Evolutionary conservation across 2,329 filamentous ascomycete genomes (phyloP), one percentile per base, ranked within the genome.

Genomic region (Sordariomycetes sp.): DNA sequence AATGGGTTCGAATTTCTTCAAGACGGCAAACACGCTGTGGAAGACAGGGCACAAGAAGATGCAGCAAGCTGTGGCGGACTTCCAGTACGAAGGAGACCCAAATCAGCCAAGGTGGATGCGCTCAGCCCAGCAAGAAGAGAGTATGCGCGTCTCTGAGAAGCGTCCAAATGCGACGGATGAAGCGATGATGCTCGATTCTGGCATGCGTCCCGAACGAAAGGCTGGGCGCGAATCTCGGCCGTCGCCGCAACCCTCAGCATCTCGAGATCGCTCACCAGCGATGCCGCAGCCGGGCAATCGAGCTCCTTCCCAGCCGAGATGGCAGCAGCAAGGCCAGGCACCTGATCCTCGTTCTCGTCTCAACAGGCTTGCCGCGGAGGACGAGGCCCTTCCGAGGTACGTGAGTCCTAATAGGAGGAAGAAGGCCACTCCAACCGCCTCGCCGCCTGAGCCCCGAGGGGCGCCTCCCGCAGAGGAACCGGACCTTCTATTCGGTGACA

Each of bases 101-200:
- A 89, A 71, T 66, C 89, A 96, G 68, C 94, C 94, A 0, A 94
- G 90, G 68, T 99, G 94, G 94, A 96, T 99, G 93, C 85, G 88
- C 65, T 88, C 92, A 59, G 80, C 84, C 3, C 79, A 82, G 51
- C 72, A 76, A 58, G 75, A 76, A 58, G 75, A 78, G 2, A 72
- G 70, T 40, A 63, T 63, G 35, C 71, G 67, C 64, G 67, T 64
- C 51, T 61, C 66, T 43, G 68, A 70, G 62, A 72, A 66, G 54
- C 64, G 64, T 32, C 61, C 69, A 12, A 72, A 76, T 22, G 74
- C 80, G 6, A 90, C 87, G 0, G 82, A 89, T 61, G 87, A 90
- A 73, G 91, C 89, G 5, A 75, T 91, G 70, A 87, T 93, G 83
- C 77, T 96, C 2, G 90, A 96, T 65, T 77, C 79, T 28, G 83